These are phyloP conservation scores for Camellia granthamiana DNA, from an alignment of 148 eudicot genomes.

Conservation along the genomic window DNA sequence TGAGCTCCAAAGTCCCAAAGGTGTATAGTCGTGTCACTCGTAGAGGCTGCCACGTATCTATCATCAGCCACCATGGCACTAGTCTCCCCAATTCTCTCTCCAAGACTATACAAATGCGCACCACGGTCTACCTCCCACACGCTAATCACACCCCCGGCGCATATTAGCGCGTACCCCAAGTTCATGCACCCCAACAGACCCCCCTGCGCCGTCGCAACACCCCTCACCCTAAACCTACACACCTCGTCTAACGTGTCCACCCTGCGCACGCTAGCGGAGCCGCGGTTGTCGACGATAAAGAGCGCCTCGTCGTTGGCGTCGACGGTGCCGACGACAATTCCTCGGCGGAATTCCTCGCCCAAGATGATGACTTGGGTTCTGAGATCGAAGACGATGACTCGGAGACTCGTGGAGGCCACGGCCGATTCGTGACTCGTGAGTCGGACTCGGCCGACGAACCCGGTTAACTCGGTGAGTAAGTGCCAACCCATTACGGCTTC, in stretches of 20 bases:
- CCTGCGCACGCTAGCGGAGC: conserved; percentile 48
- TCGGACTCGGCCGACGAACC: conserved; percentile 60
- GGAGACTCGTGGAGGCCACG: conserved; percentile 53
- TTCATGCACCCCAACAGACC: conserved; percentile 65
- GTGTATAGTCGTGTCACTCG: conserved; percentile 46
- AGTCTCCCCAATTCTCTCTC: conserved; percentile 58
- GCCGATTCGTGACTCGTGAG: conserved; percentile 49
- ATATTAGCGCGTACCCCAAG: conserved; percentile 50
- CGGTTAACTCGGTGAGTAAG: conserved; percentile 55
- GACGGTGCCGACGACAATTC: conserved; percentile 48
- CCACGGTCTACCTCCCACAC: conserved; percentile 67
- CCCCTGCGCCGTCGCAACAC: conserved; percentile 21
- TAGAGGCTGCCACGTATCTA: conserved; percentile 53
- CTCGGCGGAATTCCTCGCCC: conserved; percentile 31
- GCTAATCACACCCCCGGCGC: conserved; percentile 47
- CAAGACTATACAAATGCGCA: conserved; percentile 41
- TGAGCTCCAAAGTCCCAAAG: conserved; percentile 86
- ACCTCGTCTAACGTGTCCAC: conserved; percentile 40
- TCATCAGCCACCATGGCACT: conserved; percentile 50
- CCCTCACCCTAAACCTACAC: conserved; percentile 50
- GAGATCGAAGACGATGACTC: conserved; percentile 48
- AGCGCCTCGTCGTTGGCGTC: conserved; percentile 36
- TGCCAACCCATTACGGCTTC: conserved; percentile 93
- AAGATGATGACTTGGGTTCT: conserved; percentile 34
- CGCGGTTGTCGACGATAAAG: conserved; percentile 42